Conservation (phyloP, 495 filamentous ascomycete genomes). For the Elaphomyces granulatus region DNA sequence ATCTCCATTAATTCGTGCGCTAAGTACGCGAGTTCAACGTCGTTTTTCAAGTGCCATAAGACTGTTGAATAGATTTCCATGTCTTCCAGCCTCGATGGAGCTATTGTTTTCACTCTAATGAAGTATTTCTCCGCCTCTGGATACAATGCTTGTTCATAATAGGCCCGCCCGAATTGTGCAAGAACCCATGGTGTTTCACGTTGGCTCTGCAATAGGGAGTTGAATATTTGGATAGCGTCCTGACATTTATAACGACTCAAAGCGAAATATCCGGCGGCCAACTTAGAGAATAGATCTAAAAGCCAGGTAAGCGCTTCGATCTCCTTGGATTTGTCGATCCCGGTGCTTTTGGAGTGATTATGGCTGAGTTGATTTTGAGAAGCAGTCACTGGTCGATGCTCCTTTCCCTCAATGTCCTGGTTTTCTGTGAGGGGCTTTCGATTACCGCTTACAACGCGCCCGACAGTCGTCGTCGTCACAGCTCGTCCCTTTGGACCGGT, state of each 20-base stretch:
- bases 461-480: slow-evolving; percentile 46
- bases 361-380: slow-evolving; percentile 13
- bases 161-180: slow-evolving; percentile 72
- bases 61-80: slow-evolving; percentile 97
- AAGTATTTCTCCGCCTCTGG: slow-evolving; percentile 76
- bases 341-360: slow-evolving; percentile 17
- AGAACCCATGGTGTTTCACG: slow-evolving; percentile 93
- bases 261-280: slow-evolving; percentile 64
- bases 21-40: slow-evolving; percentile 80
- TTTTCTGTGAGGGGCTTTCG: slow-evolving; percentile 44
- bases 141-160: slow-evolving; percentile 80
- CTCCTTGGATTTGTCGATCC: slow-evolving; percentile 38
- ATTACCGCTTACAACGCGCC: slow-evolving; percentile 79
- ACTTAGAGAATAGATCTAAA: slow-evolving; percentile 69
- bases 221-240: slow-evolving; percentile 59
- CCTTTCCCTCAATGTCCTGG: slow-evolving; percentile 52
- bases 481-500: slow-evolving; percentile 42
- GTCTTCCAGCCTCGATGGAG: slow-evolving; percentile 69
- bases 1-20: slow-evolving; percentile 77
- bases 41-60: slow-evolving; percentile 90
- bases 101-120: slow-evolving; percentile 53
- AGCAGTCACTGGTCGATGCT: slow-evolving; percentile 22
- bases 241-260: slow-evolving; percentile 63
- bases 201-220: slow-evolving; percentile 52
- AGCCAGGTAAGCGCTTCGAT: slow-evolving; percentile 65